These are phyloP conservation scores for Xerocomus potaroensis DNA, from an alignment of 768 basidiomycete species.

Conservation along the genomic window DNA sequence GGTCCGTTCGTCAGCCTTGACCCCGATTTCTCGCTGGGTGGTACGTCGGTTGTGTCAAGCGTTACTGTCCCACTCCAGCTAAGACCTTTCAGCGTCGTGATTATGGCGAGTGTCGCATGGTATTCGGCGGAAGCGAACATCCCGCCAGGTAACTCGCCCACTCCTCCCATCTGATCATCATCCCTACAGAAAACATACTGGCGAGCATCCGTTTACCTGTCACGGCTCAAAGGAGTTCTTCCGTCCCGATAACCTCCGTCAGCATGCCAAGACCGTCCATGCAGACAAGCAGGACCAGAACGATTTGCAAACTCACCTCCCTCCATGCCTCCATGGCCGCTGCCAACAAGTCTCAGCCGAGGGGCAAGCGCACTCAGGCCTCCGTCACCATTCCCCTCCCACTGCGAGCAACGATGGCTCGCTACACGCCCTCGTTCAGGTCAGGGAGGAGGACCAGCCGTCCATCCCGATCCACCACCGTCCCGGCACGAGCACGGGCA, in stretches of 20 bases:
- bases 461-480: conserved; percentile 41
- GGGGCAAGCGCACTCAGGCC: conserved; percentile 37
- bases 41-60: conserved; percentile 43
- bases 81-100: conserved; percentile 96
- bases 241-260: conserved; percentile 92
- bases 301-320: conserved; percentile 83
- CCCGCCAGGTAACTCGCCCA: conserved; percentile 55
- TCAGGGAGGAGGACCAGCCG: conserved; percentile 43
- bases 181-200: conserved; percentile 92
- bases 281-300: conserved; percentile 90
- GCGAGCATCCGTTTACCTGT: conserved; percentile 95
- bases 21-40: too few species aligned
- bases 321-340: conserved; percentile 80
- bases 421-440: conserved; percentile 23
- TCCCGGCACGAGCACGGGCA: conserved; percentile 71
- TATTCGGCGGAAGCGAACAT: conserved; percentile 94
- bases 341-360: conserved; percentile 37
- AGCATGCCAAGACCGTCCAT: conserved; percentile 96
- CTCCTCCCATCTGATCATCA: conserved; percentile 21
- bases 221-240: conserved; percentile 96
- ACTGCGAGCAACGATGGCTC: conserved; percentile 16
- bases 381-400: conserved; percentile 15
- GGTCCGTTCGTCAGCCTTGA: too few species aligned
- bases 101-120: conserved; percentile 94
- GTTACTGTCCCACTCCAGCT: conserved; percentile 79